Evolutionary conservation across 2,329 filamentous ascomycete species (phyloP).

Genomic region (Nemania serpens): DNA sequence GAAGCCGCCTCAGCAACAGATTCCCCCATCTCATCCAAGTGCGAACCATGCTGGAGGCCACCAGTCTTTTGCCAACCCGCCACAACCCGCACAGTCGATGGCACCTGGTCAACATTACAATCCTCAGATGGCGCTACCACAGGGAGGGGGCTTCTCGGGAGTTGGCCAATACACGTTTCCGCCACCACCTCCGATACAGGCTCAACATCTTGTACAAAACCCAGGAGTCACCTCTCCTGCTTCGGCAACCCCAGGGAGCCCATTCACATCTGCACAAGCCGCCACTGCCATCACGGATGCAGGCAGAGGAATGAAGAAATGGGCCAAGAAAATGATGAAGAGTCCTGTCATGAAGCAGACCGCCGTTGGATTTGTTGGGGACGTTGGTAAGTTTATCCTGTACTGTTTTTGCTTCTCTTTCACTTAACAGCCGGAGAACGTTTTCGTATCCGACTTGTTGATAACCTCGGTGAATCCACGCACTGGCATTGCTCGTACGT

Average conservation of each 20-base stretch:
- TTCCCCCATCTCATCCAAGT: not conserved
- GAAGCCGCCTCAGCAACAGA: constrained; percentile 28
- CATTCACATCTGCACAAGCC: constrained; percentile 33
- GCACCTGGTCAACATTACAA: constrained; percentile 1
- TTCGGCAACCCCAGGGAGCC: constrained; percentile 20
- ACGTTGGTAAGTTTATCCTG: constrained; percentile 29
- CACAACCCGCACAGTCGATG: not conserved
- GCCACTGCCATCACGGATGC: constrained; percentile 30
- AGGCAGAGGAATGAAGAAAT: constrained; percentile 41
- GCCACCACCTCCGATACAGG: constrained; percentile 9
- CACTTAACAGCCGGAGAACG: constrained; percentile 19
- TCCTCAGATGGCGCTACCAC: not conserved
- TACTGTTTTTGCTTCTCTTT: not conserved
- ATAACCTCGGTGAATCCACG: not conserved
- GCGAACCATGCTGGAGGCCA: constrained; percentile 4
- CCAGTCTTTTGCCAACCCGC: constrained; percentile 1
- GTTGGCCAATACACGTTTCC: not conserved
- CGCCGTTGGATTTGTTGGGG: constrained; percentile 32
- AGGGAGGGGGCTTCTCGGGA: not conserved
- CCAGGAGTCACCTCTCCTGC: constrained; percentile 19
- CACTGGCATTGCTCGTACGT: constrained; percentile 20
- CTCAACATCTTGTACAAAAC: constrained; percentile 7
- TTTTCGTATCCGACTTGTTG: constrained; percentile 24
- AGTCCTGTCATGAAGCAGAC: constrained; percentile 37
- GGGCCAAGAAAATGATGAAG: constrained; percentile 39